Evolutionary conservation across 768 basidiomycete genomes (phyloP).

Genomic region (Mycena galericulata): DNA sequence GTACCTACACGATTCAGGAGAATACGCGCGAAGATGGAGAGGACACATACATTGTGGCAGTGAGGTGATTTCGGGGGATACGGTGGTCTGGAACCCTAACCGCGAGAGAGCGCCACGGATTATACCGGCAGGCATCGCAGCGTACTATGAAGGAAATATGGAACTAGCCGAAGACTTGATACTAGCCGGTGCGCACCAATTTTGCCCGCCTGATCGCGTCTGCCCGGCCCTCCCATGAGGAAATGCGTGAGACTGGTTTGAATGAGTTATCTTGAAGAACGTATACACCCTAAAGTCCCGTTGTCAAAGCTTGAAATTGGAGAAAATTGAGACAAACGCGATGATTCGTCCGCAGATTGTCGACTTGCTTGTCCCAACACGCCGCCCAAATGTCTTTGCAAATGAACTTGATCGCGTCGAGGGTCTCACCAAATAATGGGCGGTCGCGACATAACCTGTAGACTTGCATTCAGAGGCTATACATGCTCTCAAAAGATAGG

Average conservation of each 20-base stretch:
- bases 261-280: slow-evolving; percentile 94
- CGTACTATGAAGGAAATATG: slow-evolving; percentile 64
- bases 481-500: slow-evolving; percentile 12
- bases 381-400: slow-evolving; percentile 97
- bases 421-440: slow-evolving; percentile 80
- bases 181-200: slow-evolving; percentile 61
- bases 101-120: slow-evolving; percentile 86
- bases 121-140: slow-evolving; percentile 84
- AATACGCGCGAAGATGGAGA: background rate
- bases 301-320: background rate
- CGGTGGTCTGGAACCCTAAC: slow-evolving; percentile 80
- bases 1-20: slow-evolving; percentile 63
- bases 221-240: slow-evolving; percentile 81
- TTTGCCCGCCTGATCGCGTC: slow-evolving; percentile 80
- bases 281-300: slow-evolving; percentile 78
- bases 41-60: slow-evolving; percentile 82
- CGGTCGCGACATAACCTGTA: slow-evolving; percentile 81
- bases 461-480: background rate
- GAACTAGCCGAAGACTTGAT: background rate
- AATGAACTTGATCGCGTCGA: slow-evolving; percentile 94
- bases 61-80: slow-evolving; percentile 81
- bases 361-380: slow-evolving; percentile 95
- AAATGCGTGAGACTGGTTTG: slow-evolving; percentile 85
- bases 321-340: slow-evolving; percentile 62
- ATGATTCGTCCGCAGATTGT: slow-evolving; percentile 95